Conservation (phyloP, 129 eudicot species). For the Arctium lappa region DNA sequence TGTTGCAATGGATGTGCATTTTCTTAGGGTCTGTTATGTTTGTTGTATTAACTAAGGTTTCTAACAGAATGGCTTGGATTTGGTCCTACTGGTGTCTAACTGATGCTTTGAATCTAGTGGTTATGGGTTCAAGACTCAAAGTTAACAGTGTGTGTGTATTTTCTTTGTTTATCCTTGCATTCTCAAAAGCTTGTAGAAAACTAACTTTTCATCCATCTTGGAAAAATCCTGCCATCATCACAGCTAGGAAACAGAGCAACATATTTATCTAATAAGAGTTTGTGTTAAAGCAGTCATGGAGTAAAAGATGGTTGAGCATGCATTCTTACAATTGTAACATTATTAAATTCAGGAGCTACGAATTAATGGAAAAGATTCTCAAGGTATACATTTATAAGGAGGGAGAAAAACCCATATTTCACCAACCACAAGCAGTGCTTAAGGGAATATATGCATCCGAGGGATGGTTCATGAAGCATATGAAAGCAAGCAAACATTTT, state of each 20-base stretch:
- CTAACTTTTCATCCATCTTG: neutral
- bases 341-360: slow-evolving; percentile 64
- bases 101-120: too few relatives aligned
- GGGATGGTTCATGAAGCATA: slow-evolving; percentile 97
- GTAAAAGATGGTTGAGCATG: neutral
- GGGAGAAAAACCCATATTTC: slow-evolving; percentile 78
- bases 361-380: slow-evolving; percentile 79
- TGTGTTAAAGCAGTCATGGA: neutral
- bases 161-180: too few relatives aligned
- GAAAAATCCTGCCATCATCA: neutral
- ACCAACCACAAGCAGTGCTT: slow-evolving; percentile 55
- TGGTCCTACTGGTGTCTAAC: too few relatives aligned
- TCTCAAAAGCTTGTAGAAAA: neutral
- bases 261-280: neutral
- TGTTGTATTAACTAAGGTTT: too few relatives aligned
- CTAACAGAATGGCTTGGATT: too few relatives aligned
- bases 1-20: too few relatives aligned
- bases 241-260: neutral
- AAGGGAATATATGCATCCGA: slow-evolving; percentile 92
- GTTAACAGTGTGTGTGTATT: too few relatives aligned
- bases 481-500: slow-evolving; percentile 53
- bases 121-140: too few relatives aligned
- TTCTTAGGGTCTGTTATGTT: too few relatives aligned
- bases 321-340: neutral
- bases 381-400: slow-evolving; percentile 84